Evolutionary conservation across 805 yeast genomes (phyloP), one percentile per base, ranked within the genome.

Genomic region (Komagataella populi): DNA sequence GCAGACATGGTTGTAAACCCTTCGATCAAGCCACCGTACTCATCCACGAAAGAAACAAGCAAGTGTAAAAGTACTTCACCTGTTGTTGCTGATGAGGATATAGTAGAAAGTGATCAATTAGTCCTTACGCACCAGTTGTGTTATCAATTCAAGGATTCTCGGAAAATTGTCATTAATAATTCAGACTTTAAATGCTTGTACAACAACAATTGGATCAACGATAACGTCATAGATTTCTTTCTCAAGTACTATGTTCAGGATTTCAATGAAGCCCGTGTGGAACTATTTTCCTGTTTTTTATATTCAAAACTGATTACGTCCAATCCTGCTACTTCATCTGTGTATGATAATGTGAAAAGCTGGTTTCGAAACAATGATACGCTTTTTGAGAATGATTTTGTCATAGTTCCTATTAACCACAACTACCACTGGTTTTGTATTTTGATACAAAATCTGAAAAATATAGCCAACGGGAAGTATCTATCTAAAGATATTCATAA

Each of bases 171-270:
- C 4, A 75, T 91, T 6, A 72, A 81, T 1, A 75, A 78, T 53
- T 72, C 77, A 44, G 99, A 93, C 61, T 87, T 85, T 63, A 78
- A 78, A 55, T 84, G 96, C 47, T 71, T 91, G 7, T 81, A 82
- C 60, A 83, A 84, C 53, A 81, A 82, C 48, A 87, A 85, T 55
- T 91, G 96, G 90, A 78, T 93, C 49, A 91, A 93, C 67, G 99
- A 93, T 60, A 77, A 84, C 0, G 70, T 93, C 49, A 83, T 93
- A 51, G 96, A 88, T 63, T 91, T 91, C 62, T 89, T 87, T 59
- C 71, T 87, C 24, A 79, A 78, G 52, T 83, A 73, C 60, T 77
- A 74, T 55, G 50, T 63, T 23, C 52, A 61, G 45, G 55, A 53
- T 54, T 36, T 47, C 57, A 23, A 48, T 47, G 23, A 49, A 50